Evolutionary conservation across 2,329 filamentous ascomycete species (phyloP), one percentile per base, ranked within the genome.

Genomic region (Colletotrichum tamarilloi): DNA sequence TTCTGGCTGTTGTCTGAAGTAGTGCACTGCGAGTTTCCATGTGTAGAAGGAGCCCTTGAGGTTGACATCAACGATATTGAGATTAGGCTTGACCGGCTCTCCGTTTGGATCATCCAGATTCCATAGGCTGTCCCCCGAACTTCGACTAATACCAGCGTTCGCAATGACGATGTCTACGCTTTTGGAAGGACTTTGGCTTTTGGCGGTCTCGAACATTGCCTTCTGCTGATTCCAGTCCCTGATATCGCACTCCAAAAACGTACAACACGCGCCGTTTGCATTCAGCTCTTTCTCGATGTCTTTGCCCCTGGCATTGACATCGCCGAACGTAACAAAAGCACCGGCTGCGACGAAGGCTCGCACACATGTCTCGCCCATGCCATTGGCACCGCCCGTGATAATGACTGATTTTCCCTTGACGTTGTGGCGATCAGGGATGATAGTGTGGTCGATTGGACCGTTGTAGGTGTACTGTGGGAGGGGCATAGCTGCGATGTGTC

Each of bases 131-230:
- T 86, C 84, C 0, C 79, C 78, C 1, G 79, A 79, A 32, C 77
- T 80, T n/a, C 80, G 75, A 32, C 78, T 77, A 32, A 87, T 85
- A 12, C 86, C 85, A 1, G 85, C 86, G 75, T 87, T 87, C 1
- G 85, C 85, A 66, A 87, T 83, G 14, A 87, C 86, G 14, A 87
- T 76, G 68, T 87, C 85, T 26, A 86, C 81, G 62, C 81, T 83
- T 0, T 83, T 80, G 28, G 77, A 77, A 4, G 42, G 42, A 19
- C 42, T n/a, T 49, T 49, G 16, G 7, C 19, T 49, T 49, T 49
- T 49, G 19, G 42, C 42, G 3, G 42, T 49, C 42, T 49, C 42
- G 7, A 49, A 49, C 42, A 49, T 49, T 19, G 42, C 8, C 16
- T 49, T 49, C 42, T 49, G 42, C 19, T 49, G 42, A 49, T 49